Evolutionary conservation across 225 moss, liverwort and hornwort species (phyloP), one percentile per base, ranked within the genome.

Genomic region (Marchantia polymorpha): DNA sequence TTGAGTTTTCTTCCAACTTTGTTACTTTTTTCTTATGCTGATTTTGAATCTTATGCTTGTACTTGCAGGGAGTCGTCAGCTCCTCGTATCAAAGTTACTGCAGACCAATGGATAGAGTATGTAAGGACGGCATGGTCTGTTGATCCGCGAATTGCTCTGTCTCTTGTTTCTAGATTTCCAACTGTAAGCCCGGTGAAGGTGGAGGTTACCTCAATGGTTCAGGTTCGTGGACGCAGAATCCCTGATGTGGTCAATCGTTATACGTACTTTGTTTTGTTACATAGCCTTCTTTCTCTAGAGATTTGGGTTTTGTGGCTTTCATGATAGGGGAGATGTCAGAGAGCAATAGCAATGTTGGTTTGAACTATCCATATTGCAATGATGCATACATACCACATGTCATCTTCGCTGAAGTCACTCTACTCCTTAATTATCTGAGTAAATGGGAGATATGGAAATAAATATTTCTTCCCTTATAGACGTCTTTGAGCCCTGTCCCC

Each of bases 141-240:
- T 59, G 89, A 94, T 83, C 94, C 92, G 27, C 87, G 87, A 22
- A 91, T 94, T 76, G 89, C 90, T 52, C 82, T 94, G 49, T 82
- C 92, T 79, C 84, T 94, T 79, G 88, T 94, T 56, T 70, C 86
- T 50, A 88, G 92, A 77, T 92, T 92, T 89, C 91, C 91, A 77
- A 87, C 85, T 59, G 86, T 86, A 25, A 54, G 81, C 68, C 67
- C 76, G 79, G 77, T 94, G 75, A 94, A 86, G 78, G 76, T 72
- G 52, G 94, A 94, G 71, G 82, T 94, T 79, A 82, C 86, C 39
- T 73, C 78, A 64, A 83, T 94, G 83, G 90, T 94, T 64, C 90
- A 91, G 91, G 91, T 90, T 31, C 6, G 82, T 54, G 29, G 20
- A 27, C 51, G 8, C 22, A 17, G 49, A 66, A 9, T 13, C 2